Evolutionary conservation across 495 filamentous ascomycete species (phyloP).

Genomic region (Letharia columbiana): DNA sequence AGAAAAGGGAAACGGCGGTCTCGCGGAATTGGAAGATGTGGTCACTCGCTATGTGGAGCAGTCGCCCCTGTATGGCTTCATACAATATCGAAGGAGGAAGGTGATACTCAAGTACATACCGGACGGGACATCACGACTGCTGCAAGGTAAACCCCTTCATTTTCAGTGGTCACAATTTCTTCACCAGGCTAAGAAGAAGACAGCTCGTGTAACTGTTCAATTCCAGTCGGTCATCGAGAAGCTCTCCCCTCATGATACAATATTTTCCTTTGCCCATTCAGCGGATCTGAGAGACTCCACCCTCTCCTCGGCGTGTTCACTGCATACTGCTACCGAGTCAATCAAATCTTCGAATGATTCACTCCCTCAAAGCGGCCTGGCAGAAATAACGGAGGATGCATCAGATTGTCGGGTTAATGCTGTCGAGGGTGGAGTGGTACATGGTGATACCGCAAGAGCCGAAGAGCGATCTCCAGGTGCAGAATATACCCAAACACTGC

Average conservation of each 20-base stretch:
- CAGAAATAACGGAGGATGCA: constrained; percentile 81
- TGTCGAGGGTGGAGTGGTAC: neutral
- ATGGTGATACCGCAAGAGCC: neutral
- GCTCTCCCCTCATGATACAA: constrained; percentile 80
- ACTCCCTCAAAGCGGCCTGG: constrained; percentile 61
- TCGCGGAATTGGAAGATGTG: constrained; percentile 69
- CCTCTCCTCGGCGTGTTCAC: constrained; percentile 77
- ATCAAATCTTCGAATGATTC: constrained; percentile 81
- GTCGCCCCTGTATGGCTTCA: constrained; percentile 84
- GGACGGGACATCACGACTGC: constrained; percentile 75
- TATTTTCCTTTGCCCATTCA: constrained; percentile 60
- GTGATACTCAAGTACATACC: constrained; percentile 89
- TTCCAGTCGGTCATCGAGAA: constrained; percentile 78
- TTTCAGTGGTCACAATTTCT: neutral
- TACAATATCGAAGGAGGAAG: constrained; percentile 82
- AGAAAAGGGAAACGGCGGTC: constrained; percentile 69
- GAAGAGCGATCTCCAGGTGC: neutral
- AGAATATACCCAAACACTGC: constrained; percentile 10
- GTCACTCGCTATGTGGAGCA: constrained; percentile 71
- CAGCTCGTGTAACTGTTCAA: constrained; percentile 90
- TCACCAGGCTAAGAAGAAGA: constrained; percentile 10
- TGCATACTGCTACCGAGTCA: constrained; percentile 82
- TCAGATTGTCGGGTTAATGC: constrained; percentile 43
- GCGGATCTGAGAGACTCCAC: constrained; percentile 80
- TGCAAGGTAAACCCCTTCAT: constrained; percentile 62